Percentiles rank a stretch among this genome's conserved stretches.
Conservation (phyloP, 169 alveolate genomes). For the Plasmodium coatneyi region DNA sequence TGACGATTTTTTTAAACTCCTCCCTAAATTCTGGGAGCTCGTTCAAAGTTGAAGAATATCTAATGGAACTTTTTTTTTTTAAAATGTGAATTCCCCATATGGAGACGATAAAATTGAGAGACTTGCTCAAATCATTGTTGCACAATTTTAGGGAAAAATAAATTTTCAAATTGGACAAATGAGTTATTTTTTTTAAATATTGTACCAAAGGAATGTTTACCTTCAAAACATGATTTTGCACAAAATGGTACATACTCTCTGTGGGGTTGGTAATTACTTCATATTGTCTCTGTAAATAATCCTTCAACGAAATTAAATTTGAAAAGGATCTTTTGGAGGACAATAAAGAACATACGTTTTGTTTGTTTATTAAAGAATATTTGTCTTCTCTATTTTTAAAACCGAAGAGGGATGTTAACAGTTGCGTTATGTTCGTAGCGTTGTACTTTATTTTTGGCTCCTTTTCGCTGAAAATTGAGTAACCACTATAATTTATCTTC, state of each 20-base stretch:
- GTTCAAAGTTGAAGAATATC: neutral
- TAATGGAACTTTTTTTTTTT: constrained; percentile 26
- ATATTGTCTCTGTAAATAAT: constrained; percentile 62
- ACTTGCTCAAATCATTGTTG: constrained; percentile 47
- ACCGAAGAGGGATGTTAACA: constrained; percentile 63
- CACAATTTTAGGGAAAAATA: constrained; percentile 43
- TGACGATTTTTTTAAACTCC: neutral
- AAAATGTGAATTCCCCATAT: constrained; percentile 52
- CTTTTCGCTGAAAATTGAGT: constrained; percentile 43
- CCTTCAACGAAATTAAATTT: constrained; percentile 48
- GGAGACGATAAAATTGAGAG: constrained; percentile 28
- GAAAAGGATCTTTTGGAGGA: constrained; percentile 32
- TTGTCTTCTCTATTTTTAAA: constrained; percentile 69
- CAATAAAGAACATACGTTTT: constrained; percentile 35
- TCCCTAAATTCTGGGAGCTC: constrained; percentile 1
- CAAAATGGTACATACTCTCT: constrained; percentile 40
- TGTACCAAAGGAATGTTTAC: constrained; percentile 25
- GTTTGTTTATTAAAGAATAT: constrained; percentile 52
- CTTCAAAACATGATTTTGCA: constrained; percentile 37
- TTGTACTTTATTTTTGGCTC: constrained; percentile 64
- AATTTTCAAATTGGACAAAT: constrained; percentile 45
- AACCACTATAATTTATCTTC: constrained; percentile 25
- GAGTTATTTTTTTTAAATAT: constrained; percentile 44
- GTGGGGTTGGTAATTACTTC: constrained; percentile 64
- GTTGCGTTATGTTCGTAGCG: constrained; percentile 65